Percentiles rank a stretch among this genome's conserved stretches.
Conservation (phyloP, 805 yeast species). For the Yarrowia divulgata region DNA sequence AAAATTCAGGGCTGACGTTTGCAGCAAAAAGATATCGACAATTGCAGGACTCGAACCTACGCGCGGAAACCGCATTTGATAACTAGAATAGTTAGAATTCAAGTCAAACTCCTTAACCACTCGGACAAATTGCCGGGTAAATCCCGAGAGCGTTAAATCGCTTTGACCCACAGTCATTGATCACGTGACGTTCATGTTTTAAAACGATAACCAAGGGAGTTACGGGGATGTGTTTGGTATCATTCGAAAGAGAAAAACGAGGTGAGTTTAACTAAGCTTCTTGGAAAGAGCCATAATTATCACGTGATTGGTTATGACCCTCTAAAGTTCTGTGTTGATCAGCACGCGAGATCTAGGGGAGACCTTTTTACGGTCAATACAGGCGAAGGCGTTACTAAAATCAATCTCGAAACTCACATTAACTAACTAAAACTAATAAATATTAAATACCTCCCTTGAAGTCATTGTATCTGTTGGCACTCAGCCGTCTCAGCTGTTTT, state of each 20-base stretch:
- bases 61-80: constrained; percentile 39
- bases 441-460: constrained; percentile 13
- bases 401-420: no score
- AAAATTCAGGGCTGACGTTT: neutral
- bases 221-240: neutral
- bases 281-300: no score
- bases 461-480: neutral
- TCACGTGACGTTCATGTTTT: neutral
- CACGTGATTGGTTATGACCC: neutral
- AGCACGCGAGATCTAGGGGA: no score
- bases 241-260: neutral
- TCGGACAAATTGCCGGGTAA: constrained; percentile 32
- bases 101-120: constrained; percentile 39
- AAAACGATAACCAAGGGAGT: neutral
- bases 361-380: no score
- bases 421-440: neutral
- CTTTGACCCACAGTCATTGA: neutral
- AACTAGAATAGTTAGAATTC: constrained; percentile 22
- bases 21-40: constrained; percentile 22
- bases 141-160: neutral
- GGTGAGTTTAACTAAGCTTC: no score
- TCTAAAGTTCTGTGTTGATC: neutral
- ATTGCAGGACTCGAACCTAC: constrained; percentile 39
- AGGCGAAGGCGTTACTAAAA: no score
- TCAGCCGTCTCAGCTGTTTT: constrained; percentile 1